A percentile compares a stretch with the other conserved stretches of the same genome.
Conservation (phyloP, 1,284 basidiomycete species). For the Moesziomyces sp. region DNA sequence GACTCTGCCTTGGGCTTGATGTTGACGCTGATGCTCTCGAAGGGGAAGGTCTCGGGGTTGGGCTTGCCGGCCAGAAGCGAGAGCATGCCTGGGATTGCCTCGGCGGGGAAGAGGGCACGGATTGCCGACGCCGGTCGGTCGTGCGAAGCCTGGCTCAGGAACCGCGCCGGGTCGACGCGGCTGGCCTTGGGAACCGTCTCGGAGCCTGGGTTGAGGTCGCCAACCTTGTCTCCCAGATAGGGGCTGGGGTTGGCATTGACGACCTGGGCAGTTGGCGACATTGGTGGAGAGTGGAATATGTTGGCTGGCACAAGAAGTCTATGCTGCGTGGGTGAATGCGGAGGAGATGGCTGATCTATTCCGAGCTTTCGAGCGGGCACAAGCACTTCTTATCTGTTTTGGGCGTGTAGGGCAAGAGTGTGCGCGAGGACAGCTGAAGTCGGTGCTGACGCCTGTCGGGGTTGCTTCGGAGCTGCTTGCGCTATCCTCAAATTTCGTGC, state of each 20-base stretch:
- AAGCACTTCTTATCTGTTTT: too few species aligned
- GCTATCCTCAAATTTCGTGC: too few species aligned
- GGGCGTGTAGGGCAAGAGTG: too few species aligned
- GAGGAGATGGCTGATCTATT: neutral
- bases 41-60: constrained; percentile 88
- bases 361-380: too few species aligned
- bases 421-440: too few species aligned
- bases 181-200: constrained; percentile 26
- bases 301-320: neutral
- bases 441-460: too few species aligned
- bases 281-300: neutral
- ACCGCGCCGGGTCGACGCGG: constrained; percentile 36
- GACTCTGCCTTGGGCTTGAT: constrained; percentile 67
- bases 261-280: constrained; percentile 42
- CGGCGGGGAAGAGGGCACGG: constrained; percentile 78
- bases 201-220: constrained; percentile 19
- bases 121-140: constrained; percentile 67
- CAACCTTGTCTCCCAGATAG: constrained; percentile 38
- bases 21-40: constrained; percentile 76
- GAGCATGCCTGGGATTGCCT: constrained; percentile 81
- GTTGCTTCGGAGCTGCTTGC: too few species aligned
- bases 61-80: constrained; percentile 79
- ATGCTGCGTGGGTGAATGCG: neutral
- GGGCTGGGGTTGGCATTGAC: constrained; percentile 27
- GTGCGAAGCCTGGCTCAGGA: constrained; percentile 27